Percentiles rank a stretch among this genome's conserved stretches.
phyloP scores from a whole-genome alignment of 2,329 filamentous ascomycete species.

The Piedraia hortae region DNA sequence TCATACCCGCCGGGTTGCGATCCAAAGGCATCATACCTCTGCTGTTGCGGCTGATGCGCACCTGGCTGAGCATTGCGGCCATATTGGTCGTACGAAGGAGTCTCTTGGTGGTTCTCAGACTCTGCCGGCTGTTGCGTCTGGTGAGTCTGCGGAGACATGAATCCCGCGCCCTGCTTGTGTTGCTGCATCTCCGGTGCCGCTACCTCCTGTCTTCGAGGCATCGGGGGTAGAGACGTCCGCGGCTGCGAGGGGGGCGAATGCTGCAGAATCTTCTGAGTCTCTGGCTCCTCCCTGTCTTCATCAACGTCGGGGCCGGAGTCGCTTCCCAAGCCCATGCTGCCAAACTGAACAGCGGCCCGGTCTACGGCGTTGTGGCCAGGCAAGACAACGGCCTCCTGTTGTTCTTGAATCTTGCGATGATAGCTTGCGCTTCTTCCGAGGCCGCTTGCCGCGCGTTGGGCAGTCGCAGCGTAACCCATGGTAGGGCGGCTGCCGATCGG shows the following conservation, averaged over 20 bases:
- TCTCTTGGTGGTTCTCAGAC: slow-evolving; percentile 16
- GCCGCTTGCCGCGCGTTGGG: slow-evolving; percentile 45
- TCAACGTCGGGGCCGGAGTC: slow-evolving; percentile 57
- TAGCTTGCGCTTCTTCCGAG: slow-evolving; percentile 46
- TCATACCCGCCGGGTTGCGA: slow-evolving; percentile 24
- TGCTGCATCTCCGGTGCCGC: slow-evolving; percentile 17
- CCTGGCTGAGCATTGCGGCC: slow-evolving; percentile 38
- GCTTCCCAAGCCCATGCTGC: slow-evolving; percentile 72
- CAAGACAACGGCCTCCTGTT: slow-evolving; percentile 96
- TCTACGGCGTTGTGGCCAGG: slow-evolving; percentile 89
- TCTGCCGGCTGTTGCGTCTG: slow-evolving; percentile 18
- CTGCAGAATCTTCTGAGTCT: slow-evolving; percentile 81
- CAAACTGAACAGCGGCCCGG: slow-evolving; percentile 79
- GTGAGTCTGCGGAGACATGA: slow-evolving; percentile 28
- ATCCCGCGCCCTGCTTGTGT: slow-evolving; percentile 31
- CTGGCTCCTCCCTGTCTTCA: slow-evolving; percentile 78
- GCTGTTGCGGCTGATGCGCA: slow-evolving; percentile 27
- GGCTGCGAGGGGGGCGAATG: slow-evolving; percentile 74
- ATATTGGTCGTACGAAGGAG: slow-evolving; percentile 32
- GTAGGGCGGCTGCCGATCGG: slow-evolving; percentile 31
- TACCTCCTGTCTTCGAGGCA: slow-evolving; percentile 21
- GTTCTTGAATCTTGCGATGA: slow-evolving; percentile 67
- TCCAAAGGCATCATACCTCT: slow-evolving; percentile 74
- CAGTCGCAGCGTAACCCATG: slow-evolving; percentile 50
- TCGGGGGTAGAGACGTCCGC: slow-evolving; percentile 62